These are phyloP conservation scores for Exophiala xenobiotica DNA, from an alignment of 2,329 filamentous ascomycete genomes.

Conservation along the genomic window DNA sequence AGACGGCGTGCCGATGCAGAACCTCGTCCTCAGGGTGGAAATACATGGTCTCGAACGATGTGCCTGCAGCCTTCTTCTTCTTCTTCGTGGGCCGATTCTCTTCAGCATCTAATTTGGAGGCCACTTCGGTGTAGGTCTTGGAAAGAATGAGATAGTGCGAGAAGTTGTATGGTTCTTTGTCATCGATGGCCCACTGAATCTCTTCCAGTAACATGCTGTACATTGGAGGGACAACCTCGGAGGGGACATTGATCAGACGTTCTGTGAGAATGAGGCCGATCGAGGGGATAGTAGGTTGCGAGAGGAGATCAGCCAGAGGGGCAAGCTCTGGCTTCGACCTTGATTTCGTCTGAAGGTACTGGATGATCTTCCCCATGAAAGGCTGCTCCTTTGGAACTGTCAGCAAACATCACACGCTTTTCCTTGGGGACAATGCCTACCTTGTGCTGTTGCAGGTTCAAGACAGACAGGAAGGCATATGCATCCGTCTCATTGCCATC, in stretches of 20 bases:
- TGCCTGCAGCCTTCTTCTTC: conserved; percentile 61
- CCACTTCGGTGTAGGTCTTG: conserved; percentile 88
- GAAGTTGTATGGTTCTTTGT: conserved; percentile 89
- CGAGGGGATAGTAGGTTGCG: conserved; percentile 54
- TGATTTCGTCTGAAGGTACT: conserved; percentile 65
- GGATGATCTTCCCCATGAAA: conserved; percentile 66
- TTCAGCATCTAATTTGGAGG: conserved; percentile 72
- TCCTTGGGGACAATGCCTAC: conserved; percentile 35
- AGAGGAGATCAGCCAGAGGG: conserved; percentile 58
- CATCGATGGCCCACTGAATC: conserved; percentile 80
- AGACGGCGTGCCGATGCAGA: conserved; percentile 71
- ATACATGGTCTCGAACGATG: conserved; percentile 67
- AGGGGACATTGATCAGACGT: conserved; percentile 93
- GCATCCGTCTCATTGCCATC: conserved; percentile 90
- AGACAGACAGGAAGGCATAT: conserved; percentile 84
- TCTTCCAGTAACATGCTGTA: conserved; percentile 94
- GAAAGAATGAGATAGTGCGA: conserved; percentile 89
- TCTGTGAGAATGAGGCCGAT: conserved; percentile 89
- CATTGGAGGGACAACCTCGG: conserved; percentile 87
- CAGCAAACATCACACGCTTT: conserved; percentile 5
- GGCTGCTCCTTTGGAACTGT: conserved; percentile 61
- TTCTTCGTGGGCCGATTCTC: conserved; percentile 59
- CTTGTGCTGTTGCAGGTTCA: conserved; percentile 77
- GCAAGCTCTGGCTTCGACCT: conserved; percentile 56
- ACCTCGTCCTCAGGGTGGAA: conserved; percentile 97